Evolutionary conservation across 352 stramenopile species (phyloP).

Genomic region (Pythium biforme): DNA sequence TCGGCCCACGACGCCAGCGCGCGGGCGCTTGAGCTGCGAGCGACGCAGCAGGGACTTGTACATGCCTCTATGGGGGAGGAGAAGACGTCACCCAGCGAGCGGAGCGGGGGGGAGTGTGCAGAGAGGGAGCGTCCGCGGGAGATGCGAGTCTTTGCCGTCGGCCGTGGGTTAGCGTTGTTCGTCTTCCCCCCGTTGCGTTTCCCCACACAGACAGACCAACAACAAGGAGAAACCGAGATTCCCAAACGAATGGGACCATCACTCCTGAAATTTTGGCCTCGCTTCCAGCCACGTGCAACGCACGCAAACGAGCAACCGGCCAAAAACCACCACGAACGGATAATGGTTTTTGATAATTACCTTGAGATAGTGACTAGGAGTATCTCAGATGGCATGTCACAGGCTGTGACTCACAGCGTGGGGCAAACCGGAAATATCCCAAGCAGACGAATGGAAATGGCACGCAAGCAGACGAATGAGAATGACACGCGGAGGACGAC

Average conservation of each 20-base stretch:
- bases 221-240: constrained; percentile 18
- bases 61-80: constrained; percentile 15
- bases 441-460: background rate
- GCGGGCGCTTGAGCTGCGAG: constrained; percentile 27
- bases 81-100: background rate
- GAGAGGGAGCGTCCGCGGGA: background rate
- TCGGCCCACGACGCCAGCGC: constrained; percentile 2
- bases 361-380: background rate
- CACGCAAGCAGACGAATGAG: background rate
- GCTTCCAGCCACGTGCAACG: constrained; percentile 17
- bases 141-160: background rate
- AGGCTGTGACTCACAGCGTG: no score
- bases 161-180: constrained; percentile 2
- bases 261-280: constrained; percentile 11
- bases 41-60: constrained; percentile 29
- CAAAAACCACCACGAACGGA: constrained; percentile 8
- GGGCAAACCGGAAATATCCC: background rate
- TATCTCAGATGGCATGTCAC: constrained; percentile 9
- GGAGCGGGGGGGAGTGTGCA: background rate
- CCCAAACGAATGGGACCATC: constrained; percentile 22
- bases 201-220: constrained; percentile 5
- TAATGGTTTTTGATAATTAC: constrained; percentile 22
- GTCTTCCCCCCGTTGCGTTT: constrained; percentile 19
- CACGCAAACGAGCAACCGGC: constrained; percentile 20
- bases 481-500: background rate